These are phyloP conservation scores for Lactarius akahatsu DNA, from an alignment of 768 basidiomycete genomes.

Conservation along the genomic window DNA sequence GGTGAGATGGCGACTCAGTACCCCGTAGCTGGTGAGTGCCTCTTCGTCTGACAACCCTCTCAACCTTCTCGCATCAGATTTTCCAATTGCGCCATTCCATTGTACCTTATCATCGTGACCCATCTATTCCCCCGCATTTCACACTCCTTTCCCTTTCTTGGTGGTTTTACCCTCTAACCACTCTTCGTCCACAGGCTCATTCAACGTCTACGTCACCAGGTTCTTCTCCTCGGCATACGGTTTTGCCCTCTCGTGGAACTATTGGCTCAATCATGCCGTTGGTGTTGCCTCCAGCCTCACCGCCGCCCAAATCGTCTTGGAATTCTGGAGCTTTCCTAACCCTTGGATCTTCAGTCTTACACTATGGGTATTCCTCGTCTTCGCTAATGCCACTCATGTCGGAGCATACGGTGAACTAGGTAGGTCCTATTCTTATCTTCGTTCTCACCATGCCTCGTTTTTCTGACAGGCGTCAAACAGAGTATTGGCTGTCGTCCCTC, in stretches of 20 bases:
- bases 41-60: background rate
- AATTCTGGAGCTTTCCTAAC: slow-evolving; percentile 66
- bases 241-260: slow-evolving; percentile 86
- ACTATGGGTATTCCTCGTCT: slow-evolving; percentile 75
- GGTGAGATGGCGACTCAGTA: slow-evolving; percentile 91
- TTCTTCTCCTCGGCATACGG: slow-evolving; percentile 89
- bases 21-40: slow-evolving; percentile 58
- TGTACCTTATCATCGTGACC: background rate
- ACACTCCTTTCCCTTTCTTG: background rate
- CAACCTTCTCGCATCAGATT: background rate
- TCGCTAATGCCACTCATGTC: slow-evolving; percentile 68
- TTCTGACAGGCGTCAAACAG: slow-evolving; percentile 38
- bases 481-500: slow-evolving; percentile 85
- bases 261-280: slow-evolving; percentile 88
- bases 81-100: no score
- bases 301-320: slow-evolving; percentile 78
- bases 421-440: slow-evolving; percentile 35
- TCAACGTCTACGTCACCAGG: slow-evolving; percentile 80
- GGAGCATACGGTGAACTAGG: slow-evolving; percentile 83
- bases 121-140: background rate
- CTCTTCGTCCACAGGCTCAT: slow-evolving; percentile 56
- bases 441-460: background rate
- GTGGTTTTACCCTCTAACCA: slow-evolving; percentile 1
- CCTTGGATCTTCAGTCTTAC: slow-evolving; percentile 72
- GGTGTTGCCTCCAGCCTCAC: slow-evolving; percentile 84